Evolutionary conservation across 306 rosid species (phyloP).

Genomic region (Citrullus amarus): DNA sequence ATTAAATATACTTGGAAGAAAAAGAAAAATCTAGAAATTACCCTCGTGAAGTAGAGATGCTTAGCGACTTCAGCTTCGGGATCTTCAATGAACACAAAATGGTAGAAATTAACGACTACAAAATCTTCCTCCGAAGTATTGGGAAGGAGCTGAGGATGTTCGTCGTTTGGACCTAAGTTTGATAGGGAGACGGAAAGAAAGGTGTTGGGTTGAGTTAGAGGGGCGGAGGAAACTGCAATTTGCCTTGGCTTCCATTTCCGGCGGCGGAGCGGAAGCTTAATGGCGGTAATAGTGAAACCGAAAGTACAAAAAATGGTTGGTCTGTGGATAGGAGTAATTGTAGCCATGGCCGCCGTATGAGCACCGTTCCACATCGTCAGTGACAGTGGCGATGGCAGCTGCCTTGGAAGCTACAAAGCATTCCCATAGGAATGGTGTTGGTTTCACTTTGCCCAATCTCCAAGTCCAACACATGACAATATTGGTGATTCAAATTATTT

Average conservation of each 20-base stretch:
- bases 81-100: conserved; percentile 48
- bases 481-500: no score
- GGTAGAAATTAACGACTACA: conserved; percentile 75
- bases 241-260: conserved; percentile 1
- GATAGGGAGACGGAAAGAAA: neutral
- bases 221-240: neutral
- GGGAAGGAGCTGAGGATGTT: neutral
- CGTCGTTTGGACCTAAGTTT: neutral
- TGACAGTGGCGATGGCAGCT: neutral
- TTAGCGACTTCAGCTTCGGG: conserved; percentile 46
- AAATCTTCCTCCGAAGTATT: conserved; percentile 16
- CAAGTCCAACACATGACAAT: no score
- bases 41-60: conserved; percentile 60
- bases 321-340: neutral
- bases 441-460: neutral
- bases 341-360: neutral
- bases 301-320: neutral
- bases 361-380: neutral
- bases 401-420: neutral
- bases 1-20: neutral
- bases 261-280: neutral
- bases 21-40: neutral
- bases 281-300: neutral
- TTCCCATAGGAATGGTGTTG: neutral
- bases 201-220: neutral